A percentile compares a stretch with the other conserved stretches of the same genome.
Evolutionary conservation across 768 basidiomycete genomes (phyloP).

Genomic region (Mycena galopus): DNA sequence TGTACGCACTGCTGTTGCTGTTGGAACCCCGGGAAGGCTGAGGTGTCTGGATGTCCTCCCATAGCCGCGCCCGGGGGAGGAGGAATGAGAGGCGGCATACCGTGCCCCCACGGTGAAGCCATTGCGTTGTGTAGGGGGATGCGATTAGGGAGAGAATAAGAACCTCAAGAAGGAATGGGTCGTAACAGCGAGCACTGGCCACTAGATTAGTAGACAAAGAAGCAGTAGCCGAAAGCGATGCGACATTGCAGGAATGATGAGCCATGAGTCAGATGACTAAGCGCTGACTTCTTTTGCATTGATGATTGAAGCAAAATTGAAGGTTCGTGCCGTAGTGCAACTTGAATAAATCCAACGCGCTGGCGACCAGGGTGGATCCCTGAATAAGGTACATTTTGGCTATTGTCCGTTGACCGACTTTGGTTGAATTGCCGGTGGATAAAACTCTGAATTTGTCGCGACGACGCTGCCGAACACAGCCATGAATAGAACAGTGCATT

Average conservation of each 20-base stretch:
- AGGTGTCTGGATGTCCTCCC: constrained; percentile 18
- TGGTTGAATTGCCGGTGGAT: too few relatives aligned
- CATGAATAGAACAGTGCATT: not conserved
- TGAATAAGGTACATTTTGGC: not conserved
- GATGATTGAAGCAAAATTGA: too few relatives aligned
- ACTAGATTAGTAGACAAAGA: constrained; percentile 25
- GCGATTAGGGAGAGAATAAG: not conserved
- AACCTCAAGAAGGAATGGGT: not conserved
- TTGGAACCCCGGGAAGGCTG: constrained; percentile 20
- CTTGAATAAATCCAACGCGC: too few relatives aligned
- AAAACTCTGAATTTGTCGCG: too few relatives aligned
- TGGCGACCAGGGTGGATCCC: too few relatives aligned
- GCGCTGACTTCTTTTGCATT: not conserved
- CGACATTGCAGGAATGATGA: not conserved
- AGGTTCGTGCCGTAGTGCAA: too few relatives aligned
- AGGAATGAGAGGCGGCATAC: constrained; percentile 16
- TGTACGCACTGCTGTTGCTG: constrained; percentile 20
- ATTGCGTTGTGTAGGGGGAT: not conserved
- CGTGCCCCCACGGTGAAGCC: not conserved
- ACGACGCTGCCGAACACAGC: not conserved
- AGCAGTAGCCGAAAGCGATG: not conserved
- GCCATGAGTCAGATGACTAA: constrained; percentile 9
- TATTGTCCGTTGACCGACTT: not conserved
- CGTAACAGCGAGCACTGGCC: constrained; percentile 6
- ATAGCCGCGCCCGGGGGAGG: constrained; percentile 18